phyloP scores from a whole-genome alignment of 768 basidiomycete species.

The Boletus rubescentipes region DNA sequence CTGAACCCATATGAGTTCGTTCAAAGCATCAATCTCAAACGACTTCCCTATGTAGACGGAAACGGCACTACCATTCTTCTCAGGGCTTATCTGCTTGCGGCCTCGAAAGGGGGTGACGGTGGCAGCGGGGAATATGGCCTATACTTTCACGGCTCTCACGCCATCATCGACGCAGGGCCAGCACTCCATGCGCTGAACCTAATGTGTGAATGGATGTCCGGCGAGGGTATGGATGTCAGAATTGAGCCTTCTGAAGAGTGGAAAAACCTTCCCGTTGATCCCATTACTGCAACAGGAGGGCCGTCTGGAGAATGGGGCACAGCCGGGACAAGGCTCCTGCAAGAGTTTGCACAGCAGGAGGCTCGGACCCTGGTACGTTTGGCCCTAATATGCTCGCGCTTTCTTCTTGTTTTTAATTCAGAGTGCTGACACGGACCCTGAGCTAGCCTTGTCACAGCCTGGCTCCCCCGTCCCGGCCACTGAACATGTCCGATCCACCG shows the following conservation, averaged over 20 bases:
- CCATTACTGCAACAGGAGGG: conserved; percentile 25
- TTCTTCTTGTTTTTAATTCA: not conserved
- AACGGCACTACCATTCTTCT: not conserved
- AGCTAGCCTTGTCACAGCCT: conserved; percentile 9
- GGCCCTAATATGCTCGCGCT: not conserved
- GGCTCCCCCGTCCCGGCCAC: conserved; percentile 4
- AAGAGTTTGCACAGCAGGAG: conserved; percentile 7
- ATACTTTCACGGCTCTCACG: conserved; percentile 25
- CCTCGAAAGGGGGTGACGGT: not conserved
- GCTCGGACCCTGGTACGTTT: conserved; percentile 11
- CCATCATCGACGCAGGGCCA: conserved; percentile 24
- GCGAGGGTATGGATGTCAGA: conserved; percentile 7
- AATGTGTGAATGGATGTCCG: conserved; percentile 24
- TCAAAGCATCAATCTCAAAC: conserved; percentile 14
- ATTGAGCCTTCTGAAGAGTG: conserved; percentile 20
- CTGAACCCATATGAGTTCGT: conserved; percentile 21
- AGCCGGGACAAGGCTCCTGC: conserved; percentile 13
- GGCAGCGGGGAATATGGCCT: conserved; percentile 13
- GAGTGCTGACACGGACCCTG: not conserved
- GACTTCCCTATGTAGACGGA: conserved; percentile 16
- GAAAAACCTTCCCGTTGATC: conserved; percentile 27
- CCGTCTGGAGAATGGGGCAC: conserved; percentile 17
- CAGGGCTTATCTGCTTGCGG: conserved; percentile 11
- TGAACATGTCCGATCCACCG: conserved; percentile 8
- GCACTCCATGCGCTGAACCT: conserved; percentile 21